Percentiles rank a stretch among this genome's conserved stretches.
These are phyloP conservation scores for Ophiostoma ulmi DNA, from an alignment of 2,329 filamentous ascomycete species.

Conservation along the genomic window DNA sequence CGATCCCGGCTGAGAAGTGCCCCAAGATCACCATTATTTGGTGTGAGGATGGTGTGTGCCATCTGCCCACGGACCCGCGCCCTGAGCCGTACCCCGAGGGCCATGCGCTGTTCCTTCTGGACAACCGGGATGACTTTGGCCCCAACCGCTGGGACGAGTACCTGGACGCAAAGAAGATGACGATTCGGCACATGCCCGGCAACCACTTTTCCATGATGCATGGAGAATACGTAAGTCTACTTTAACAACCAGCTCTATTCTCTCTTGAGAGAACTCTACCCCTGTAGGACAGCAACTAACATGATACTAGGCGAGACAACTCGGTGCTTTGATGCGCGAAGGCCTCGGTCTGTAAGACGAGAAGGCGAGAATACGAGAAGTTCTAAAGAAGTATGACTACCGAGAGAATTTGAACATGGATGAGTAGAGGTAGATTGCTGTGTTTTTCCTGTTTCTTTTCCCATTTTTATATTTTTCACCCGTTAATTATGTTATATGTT, in stretches of 20 bases:
- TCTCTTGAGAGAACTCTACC: background rate
- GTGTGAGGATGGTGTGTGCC: slow-evolving; percentile 69
- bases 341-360: slow-evolving; percentile 30
- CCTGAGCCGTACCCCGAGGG: slow-evolving; percentile 56
- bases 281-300: slow-evolving; percentile 26
- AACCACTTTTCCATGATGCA: slow-evolving; percentile 78
- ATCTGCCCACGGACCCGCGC: slow-evolving; percentile 58
- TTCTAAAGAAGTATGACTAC: background rate
- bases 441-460: background rate
- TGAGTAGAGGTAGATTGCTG: background rate
- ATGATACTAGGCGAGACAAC: slow-evolving; percentile 35
- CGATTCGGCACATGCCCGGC: slow-evolving; percentile 61
- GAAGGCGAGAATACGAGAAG: slow-evolving; percentile 3
- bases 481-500: background rate
- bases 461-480: background rate
- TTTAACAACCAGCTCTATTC: no score
- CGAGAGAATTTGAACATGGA: background rate
- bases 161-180: slow-evolving; percentile 56
- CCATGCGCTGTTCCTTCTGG: slow-evolving; percentile 64
- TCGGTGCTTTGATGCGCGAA: slow-evolving; percentile 36
- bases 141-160: slow-evolving; percentile 66
- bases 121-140: slow-evolving; percentile 67
- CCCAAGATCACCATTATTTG: slow-evolving; percentile 63
- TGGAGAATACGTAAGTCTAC: slow-evolving; percentile 37
- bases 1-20: slow-evolving; percentile 53